Percentiles rank a stretch among this genome's conserved stretches.
These are phyloP conservation scores for Bryum argenteum DNA, from an alignment of 225 moss, liverwort and hornwort genomes.

Conservation along the genomic window DNA sequence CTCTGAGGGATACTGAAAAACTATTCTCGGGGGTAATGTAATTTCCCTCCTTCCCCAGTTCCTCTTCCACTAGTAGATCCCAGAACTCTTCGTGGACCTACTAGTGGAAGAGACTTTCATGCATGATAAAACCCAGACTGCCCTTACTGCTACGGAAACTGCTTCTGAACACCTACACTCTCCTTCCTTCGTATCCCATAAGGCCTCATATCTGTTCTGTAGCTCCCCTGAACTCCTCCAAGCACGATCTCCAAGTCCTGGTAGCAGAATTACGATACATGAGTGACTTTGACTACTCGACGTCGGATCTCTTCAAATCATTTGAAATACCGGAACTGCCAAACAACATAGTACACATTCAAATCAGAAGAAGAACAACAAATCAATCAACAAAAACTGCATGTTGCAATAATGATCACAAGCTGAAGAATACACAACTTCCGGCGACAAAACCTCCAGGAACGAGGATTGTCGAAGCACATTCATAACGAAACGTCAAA, in stretches of 20 bases:
- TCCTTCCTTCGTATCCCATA: slow-evolving; percentile 28
- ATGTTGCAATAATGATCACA: neutral
- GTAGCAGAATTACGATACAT: neutral
- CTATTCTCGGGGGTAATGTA: slow-evolving; percentile 12
- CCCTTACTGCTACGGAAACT: slow-evolving; percentile 26
- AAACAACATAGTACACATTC: slow-evolving; percentile 7
- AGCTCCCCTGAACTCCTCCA: slow-evolving; percentile 17
- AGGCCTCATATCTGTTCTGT: slow-evolving; percentile 25
- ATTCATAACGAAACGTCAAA: neutral
- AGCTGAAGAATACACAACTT: neutral
- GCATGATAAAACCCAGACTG: slow-evolving; percentile 13
- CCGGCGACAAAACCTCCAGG: neutral
- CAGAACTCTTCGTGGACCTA: slow-evolving; percentile 41
- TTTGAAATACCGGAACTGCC: slow-evolving; percentile 28
- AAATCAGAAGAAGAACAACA: neutral
- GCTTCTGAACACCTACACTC: slow-evolving; percentile 22
- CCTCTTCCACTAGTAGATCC: slow-evolving; percentile 59
- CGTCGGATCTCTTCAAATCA: neutral
- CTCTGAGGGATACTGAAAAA: slow-evolving; percentile 6
- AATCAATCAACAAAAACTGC: neutral
- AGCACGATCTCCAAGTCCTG: slow-evolving; percentile 13
- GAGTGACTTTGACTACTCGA: slow-evolving; percentile 13
- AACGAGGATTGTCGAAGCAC: too few species aligned
- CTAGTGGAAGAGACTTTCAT: slow-evolving; percentile 53
- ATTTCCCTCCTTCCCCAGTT: slow-evolving; percentile 33